Base-by-base conservation (phyloP, 176 grass and related monocot species). In the Pharus latifolius region DNA sequence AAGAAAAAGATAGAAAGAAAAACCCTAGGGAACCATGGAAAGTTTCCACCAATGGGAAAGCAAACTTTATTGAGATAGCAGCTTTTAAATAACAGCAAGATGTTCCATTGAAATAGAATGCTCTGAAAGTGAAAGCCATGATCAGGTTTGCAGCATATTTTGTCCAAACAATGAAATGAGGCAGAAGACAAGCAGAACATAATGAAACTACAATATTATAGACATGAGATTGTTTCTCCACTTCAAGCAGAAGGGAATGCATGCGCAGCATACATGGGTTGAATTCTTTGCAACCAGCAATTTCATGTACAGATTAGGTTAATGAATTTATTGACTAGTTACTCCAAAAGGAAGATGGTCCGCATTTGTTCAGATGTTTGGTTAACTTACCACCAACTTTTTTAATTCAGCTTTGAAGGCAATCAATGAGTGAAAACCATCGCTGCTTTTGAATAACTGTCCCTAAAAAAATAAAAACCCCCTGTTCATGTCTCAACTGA, bases 261-360 rank as follows among this genome's bases (percentile, higher is more conserved):
- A 55, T 17, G 10, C 22, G 24, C 24, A 12, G 33, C 28, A 19
- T 7, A 56, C 19, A 16, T 4, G 38, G 28, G 15, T 37, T 25
- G 20, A 63, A 63, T 44, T 43, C 16, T 53, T 10, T 45, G 35
- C 15, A 72, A 56, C 37, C 78, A 63, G 78, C 34, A 72, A 72
- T 55, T 43, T 9, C 35, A 63, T 32, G 17, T 10, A 55, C n/a
- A 72, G 5, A 45, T 25, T 63, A 44, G 47, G n/a, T 52, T 56
- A 6, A 72, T 12, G 23, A 27, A 32, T 44, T 66, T 63, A 62
- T 4, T 51, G 25, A 33, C 28, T 60, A 46, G 42, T 49, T 53
- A 10, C 3, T 44, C 17, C 26, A 5, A 20, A 52, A 44, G 37
- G 52, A n/a, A 32, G 37, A 43, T 8, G 14, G n/a, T 18, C 50